Base-by-base conservation (phyloP, 2,329 filamentous ascomycete species). In the Phoma sp. region DNA sequence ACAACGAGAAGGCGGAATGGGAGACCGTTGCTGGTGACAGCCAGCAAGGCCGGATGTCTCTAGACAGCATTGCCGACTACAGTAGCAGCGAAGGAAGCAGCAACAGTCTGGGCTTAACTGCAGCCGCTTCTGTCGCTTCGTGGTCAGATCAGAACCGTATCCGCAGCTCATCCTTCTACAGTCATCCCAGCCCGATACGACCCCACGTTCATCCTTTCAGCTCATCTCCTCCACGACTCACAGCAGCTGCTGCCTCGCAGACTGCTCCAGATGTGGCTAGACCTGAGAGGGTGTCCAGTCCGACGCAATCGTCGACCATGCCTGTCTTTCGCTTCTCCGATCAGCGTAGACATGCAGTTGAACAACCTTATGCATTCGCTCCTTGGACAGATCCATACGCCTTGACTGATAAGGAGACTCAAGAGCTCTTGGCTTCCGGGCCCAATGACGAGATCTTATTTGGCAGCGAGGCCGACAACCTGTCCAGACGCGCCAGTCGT, bases 401-500 rank as follows among this genome's bases (percentile, higher is more conserved):
- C 14, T 55, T 74, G 11, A 72, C 64, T 39, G 66, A 72, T 24
- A 71, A 70, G 24, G 66, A 71, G 48, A 72, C 66, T 1, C 62
- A 68, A 50, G 71, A 74, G 43, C 38, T 74, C 22, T 58, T 74
- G 8, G 66, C 63, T 24, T 74, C 71, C 23, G 72, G 72, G 6
- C 71, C 72, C 8, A 74, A 73, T 49, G 72, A 74, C 30, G 67
- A 72, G 7, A 71, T 74, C 37, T 46, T 73, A 29, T 65, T 67
- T 40, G 58, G 64, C 11, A 30, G 66, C 44, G 62, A 65, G n/a
- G 30, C 30, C 13, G 42, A 43, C 6, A 29, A 46, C 3, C 47
- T 27, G 9, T 43, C 47, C 4, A 36, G 40, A 29, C 41, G 22
- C 13, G 36, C 40, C 13, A 45, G 52, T 38, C 36, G 48, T 24